Conservation (phyloP, 2,329 filamentous ascomycete species). For the Microcyclospora pomicola region DNA sequence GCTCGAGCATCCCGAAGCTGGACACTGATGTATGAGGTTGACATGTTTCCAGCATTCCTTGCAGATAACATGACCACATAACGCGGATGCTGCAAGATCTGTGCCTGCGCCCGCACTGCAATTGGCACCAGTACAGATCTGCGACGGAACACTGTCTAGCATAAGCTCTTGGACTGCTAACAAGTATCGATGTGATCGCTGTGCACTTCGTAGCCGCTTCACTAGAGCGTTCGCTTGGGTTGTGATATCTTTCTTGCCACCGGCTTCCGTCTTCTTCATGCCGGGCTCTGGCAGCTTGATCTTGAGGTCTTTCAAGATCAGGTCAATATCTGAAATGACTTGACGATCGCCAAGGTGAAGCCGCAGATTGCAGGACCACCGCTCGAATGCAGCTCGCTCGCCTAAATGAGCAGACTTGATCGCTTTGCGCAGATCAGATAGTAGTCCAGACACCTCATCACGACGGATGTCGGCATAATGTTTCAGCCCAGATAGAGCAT, state of each 20-base stretch:
- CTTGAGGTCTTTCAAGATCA: too few relatives aligned
- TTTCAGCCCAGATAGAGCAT: constrained; percentile 4
- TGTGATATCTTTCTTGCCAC: constrained; percentile 1
- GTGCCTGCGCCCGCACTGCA: constrained; percentile 1
- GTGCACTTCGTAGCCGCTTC: constrained; percentile 9
- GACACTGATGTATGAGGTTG: constrained; percentile 22
- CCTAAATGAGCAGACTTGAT: too few relatives aligned
- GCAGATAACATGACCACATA: constrained; percentile 42
- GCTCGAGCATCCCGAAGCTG: constrained; percentile 27
- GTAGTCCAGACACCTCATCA: neutral
- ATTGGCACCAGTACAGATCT: constrained; percentile 3
- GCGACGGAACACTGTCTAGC: neutral
- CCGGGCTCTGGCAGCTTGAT: too few relatives aligned
- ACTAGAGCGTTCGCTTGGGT: constrained; percentile 8
- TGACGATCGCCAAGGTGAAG: too few relatives aligned
- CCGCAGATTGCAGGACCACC: too few relatives aligned
- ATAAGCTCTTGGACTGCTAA: constrained; percentile 7
- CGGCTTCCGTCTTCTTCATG: neutral
- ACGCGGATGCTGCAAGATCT: constrained; percentile 26
- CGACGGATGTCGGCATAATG: constrained; percentile 5
- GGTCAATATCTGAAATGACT: too few relatives aligned
- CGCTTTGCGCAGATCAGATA: too few relatives aligned
- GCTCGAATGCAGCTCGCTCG: too few relatives aligned
- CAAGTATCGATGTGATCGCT: constrained; percentile 14
- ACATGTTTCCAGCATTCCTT: constrained; percentile 21